phyloP scores from a whole-genome alignment of 768 basidiomycete species.

The Tricholoma flavovirens region DNA sequence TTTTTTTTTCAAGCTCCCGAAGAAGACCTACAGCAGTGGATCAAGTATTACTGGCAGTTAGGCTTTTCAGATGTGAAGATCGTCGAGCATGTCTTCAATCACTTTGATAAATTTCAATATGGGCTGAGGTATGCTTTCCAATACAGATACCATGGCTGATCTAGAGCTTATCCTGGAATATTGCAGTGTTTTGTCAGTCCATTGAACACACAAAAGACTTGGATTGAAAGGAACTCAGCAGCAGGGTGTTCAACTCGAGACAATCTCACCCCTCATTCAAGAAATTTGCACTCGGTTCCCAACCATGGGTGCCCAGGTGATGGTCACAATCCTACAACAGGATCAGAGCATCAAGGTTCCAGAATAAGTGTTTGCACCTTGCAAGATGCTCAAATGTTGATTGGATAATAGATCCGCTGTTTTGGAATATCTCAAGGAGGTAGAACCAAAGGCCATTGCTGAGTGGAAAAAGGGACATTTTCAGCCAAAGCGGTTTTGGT shows the following conservation, averaged over 20 bases:
- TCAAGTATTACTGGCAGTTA: neutral
- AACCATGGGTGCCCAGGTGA: conserved; percentile 12
- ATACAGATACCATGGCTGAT: too few species aligned
- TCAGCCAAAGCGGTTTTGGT: too few species aligned
- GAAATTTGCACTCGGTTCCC: neutral
- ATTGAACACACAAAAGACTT: neutral
- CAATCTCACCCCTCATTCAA: neutral
- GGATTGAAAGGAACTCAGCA: neutral
- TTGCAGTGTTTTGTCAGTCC: neutral
- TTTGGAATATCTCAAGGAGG: neutral
- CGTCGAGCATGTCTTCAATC: neutral
- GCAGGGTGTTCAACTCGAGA: too few species aligned
- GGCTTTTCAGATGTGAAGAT: neutral
- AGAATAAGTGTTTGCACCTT: conserved; percentile 14
- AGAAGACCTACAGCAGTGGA: too few species aligned
- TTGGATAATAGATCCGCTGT: neutral
- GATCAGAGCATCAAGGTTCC: conserved; percentile 15
- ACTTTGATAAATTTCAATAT: neutral
- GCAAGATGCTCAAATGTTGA: too few species aligned
- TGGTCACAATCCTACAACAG: conserved; percentile 7
- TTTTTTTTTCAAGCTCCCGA: too few species aligned
- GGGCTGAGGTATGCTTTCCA: neutral
- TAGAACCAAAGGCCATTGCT: conserved; percentile 13
- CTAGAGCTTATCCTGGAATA: too few species aligned
- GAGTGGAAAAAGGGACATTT: conserved; percentile 19